Conservation (phyloP, 2,329 filamentous ascomycete genomes). For the Arthrobotrys sinensis region DNA sequence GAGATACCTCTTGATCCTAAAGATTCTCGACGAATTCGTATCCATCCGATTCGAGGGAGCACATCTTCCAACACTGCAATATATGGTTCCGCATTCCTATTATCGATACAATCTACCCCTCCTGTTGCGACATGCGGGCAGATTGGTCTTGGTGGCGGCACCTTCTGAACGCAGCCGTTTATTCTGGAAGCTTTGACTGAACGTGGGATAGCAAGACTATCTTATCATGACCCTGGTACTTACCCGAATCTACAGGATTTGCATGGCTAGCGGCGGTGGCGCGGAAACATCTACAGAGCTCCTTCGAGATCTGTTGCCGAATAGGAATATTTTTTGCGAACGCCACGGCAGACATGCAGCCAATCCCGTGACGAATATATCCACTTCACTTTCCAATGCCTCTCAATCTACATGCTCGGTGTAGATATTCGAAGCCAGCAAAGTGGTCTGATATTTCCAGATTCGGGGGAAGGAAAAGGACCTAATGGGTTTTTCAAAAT, state of each 20-base stretch:
- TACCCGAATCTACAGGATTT: constrained; percentile 32
- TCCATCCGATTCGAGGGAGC: no score
- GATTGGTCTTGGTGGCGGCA: constrained; percentile 6
- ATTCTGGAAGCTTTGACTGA: constrained; percentile 51
- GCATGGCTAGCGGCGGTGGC: constrained; percentile 26
- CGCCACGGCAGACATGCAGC: constrained; percentile 18
- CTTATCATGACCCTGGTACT: constrained; percentile 36
- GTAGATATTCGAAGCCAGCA: constrained; percentile 2
- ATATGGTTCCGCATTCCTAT: constrained; percentile 12
- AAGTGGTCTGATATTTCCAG: constrained; percentile 23
- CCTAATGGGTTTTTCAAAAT: constrained; percentile 10
- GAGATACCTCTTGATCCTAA: background rate
- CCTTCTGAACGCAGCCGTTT: constrained; percentile 10
- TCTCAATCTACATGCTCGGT: constrained; percentile 25
- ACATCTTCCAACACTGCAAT: background rate
- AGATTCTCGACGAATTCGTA: no score
- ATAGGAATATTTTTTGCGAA: constrained; percentile 38
- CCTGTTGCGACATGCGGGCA: constrained; percentile 33
- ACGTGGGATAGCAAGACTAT: constrained; percentile 38
- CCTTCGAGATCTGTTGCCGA: constrained; percentile 36
- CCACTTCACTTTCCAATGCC: constrained; percentile 10
- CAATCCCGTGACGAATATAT: constrained; percentile 16
- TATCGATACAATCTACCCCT: constrained; percentile 44
- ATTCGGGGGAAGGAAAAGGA: background rate
- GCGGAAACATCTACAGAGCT: constrained; percentile 43